phyloP scores from a whole-genome alignment of 306 rosid genomes.

The Delonix regia region DNA sequence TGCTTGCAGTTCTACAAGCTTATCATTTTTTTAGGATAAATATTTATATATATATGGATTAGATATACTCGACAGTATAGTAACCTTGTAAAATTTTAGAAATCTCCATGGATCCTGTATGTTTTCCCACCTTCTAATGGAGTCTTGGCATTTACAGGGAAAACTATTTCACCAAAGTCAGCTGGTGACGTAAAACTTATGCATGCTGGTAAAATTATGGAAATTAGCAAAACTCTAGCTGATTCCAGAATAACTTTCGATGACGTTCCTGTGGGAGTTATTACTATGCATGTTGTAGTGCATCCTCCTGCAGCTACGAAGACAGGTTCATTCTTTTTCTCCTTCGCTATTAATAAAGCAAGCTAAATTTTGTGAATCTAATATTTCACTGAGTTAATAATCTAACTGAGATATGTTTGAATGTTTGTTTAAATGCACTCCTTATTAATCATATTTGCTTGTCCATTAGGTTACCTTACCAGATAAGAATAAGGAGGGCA shows the following conservation, averaged over 20 bases:
- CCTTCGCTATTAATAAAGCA: not conserved
- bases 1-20: not conserved
- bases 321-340: constrained; percentile 54
- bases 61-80: not conserved
- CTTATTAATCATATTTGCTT: not conserved
- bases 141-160: constrained; percentile 53
- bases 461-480: constrained; percentile 30
- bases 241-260: constrained; percentile 61
- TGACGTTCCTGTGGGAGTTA: constrained; percentile 53
- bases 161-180: constrained; percentile 60
- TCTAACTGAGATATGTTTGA: not conserved
- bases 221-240: constrained; percentile 64
- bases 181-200: constrained; percentile 64
- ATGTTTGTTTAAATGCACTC: not conserved
- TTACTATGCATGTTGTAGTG: constrained; percentile 74
- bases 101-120: not conserved
- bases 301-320: constrained; percentile 60
- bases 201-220: constrained; percentile 73
- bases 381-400: not conserved
- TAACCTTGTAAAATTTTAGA: not conserved
- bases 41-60: not conserved
- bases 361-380: not conserved
- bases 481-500: constrained; percentile 54
- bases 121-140: constrained; percentile 27
- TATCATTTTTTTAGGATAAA: not conserved